Evolutionary conservation across 2,329 filamentous ascomycete species (phyloP).

Genomic region (Penicillium sclerotigenum): DNA sequence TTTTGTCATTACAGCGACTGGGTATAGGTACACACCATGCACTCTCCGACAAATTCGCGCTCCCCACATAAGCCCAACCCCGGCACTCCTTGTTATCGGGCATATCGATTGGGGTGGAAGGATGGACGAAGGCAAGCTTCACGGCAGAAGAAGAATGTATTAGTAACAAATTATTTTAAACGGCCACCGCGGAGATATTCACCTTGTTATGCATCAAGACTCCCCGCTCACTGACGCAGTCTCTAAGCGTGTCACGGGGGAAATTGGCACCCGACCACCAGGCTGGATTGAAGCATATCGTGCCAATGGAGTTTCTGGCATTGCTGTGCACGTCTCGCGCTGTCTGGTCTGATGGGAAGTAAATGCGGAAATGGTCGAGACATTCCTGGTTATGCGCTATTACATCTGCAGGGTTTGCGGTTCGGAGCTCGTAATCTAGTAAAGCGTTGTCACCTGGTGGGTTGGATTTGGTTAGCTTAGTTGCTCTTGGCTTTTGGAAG

Average conservation of each 20-base stretch:
- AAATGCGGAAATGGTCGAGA: conserved; percentile 63
- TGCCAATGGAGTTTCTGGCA: conserved; percentile 57
- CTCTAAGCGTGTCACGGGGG: conserved; percentile 67
- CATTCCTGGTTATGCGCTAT: conserved; percentile 35
- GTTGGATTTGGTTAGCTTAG: not conserved
- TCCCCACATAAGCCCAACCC: conserved; percentile 83
- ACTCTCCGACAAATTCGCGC: conserved; percentile 87
- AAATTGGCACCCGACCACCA: conserved; percentile 71
- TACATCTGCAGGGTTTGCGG: conserved; percentile 24
- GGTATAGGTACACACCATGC: conserved; percentile 65
- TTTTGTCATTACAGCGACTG: not conserved
- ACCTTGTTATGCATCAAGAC: conserved; percentile 91
- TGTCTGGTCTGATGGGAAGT: conserved; percentile 74
- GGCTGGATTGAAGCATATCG: conserved; percentile 71
- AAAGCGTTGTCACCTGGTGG: conserved; percentile 47
- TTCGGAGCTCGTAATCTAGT: conserved; percentile 43
- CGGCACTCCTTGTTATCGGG: conserved; percentile 30
- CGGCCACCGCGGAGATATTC: conserved; percentile 30
- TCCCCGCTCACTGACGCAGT: conserved; percentile 67
- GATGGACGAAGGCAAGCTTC: conserved; percentile 25
- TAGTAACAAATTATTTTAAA: not conserved
- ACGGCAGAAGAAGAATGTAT: not conserved
- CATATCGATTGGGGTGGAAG: conserved; percentile 19
- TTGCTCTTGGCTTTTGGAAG: not conserved
- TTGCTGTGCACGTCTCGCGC: conserved; percentile 58